Evolutionary conservation across 768 basidiomycete genomes (phyloP).

Genomic region (Amanita pallidorosea): DNA sequence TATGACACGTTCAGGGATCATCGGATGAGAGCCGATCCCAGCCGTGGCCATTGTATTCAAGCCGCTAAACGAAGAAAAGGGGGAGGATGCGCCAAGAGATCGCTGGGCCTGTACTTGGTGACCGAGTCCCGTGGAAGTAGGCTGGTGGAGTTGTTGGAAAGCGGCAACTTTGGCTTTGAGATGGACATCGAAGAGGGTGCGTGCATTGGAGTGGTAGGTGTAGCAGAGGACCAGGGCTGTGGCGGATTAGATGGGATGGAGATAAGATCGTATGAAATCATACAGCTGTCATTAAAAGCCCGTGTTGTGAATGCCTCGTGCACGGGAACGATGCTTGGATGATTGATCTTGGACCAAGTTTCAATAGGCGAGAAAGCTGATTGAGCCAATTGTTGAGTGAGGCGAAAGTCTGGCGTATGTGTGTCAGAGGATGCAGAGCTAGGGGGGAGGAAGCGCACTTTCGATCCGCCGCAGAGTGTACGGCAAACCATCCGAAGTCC

Average conservation of each 20-base stretch:
- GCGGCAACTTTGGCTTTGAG: constrained; percentile 43
- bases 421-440: constrained; percentile 4
- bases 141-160: constrained; percentile 12
- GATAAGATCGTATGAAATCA: constrained; percentile 14
- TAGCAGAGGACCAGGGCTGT: constrained; percentile 87
- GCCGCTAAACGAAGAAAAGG: not conserved
- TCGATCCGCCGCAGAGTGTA: constrained; percentile 82
- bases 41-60: not conserved
- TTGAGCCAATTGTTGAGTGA: constrained; percentile 74
- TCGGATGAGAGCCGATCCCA: constrained; percentile 7
- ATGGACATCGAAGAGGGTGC: constrained; percentile 74
- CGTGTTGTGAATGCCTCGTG: constrained; percentile 93
- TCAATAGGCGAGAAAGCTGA: constrained; percentile 77
- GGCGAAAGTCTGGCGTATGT: constrained; percentile 57
- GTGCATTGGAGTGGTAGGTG: constrained; percentile 76
- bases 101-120: not conserved
- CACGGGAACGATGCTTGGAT: constrained; percentile 77
- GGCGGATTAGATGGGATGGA: not conserved
- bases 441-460: constrained; percentile 38
- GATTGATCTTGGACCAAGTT: constrained; percentile 72
- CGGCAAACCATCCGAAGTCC: constrained; percentile 61
- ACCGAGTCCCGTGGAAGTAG: not conserved
- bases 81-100: not conserved
- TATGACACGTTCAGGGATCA: constrained; percentile 67
- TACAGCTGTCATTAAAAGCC: constrained; percentile 88